Percentiles rank a stretch among this genome's conserved stretches.
Evolutionary conservation across 2,329 filamentous ascomycete species (phyloP).

Genomic region (Fusarium graminum): DNA sequence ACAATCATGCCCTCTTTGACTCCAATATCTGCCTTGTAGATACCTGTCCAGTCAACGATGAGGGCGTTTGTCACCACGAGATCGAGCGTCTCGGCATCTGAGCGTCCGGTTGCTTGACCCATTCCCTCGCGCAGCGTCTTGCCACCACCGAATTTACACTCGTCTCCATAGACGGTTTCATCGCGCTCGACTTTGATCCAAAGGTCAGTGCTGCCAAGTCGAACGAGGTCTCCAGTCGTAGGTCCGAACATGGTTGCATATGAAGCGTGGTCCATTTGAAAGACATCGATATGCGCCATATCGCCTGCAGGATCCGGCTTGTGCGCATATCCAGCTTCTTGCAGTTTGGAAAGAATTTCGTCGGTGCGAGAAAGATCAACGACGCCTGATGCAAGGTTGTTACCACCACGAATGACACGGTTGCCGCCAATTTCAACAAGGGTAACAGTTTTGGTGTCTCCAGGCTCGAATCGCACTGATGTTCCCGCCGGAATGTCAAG

Average conservation of each 20-base stretch:
- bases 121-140: conserved; percentile 96
- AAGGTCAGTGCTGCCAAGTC: conserved; percentile 85
- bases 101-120: conserved; percentile 87
- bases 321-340: conserved; percentile 83
- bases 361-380: conserved; percentile 74
- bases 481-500: conserved; percentile 93
- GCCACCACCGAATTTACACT: conserved; percentile 94
- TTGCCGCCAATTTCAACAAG: conserved; percentile 89
- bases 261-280: conserved; percentile 79
- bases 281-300: conserved; percentile 68
- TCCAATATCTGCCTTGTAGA: conserved; percentile 97
- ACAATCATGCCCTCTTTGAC: conserved; percentile 89
- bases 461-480: conserved; percentile 92
- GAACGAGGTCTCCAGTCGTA: conserved; percentile 86
- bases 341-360: conserved; percentile 75
- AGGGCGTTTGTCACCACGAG: conserved; percentile 90
- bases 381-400: conserved; percentile 78
- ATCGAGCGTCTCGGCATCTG: conserved; percentile 80
- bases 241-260: conserved; percentile 94
- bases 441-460: conserved; percentile 89
- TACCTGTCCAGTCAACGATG: conserved; percentile 90
- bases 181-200: conserved; percentile 94
- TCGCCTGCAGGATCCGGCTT: conserved; percentile 72
- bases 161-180: conserved; percentile 86
- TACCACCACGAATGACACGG: conserved; percentile 86